phyloP scores from a whole-genome alignment of 441 rosid species.

The Arabidopsis hybrid region DNA sequence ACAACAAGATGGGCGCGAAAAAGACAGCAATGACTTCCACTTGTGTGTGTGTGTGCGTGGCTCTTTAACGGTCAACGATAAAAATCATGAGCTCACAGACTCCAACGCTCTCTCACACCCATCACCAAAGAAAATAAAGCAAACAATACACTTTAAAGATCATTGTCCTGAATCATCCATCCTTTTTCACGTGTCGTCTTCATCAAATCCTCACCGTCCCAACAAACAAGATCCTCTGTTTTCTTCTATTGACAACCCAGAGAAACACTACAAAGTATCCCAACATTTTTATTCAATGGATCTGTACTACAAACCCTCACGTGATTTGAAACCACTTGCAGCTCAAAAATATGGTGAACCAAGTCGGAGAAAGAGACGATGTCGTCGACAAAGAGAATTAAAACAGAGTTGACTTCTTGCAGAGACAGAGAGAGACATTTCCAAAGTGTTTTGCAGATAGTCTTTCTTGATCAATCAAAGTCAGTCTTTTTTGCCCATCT shows the following conservation, averaged over 20 bases:
- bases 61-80: constrained; percentile 46
- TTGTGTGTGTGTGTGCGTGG: constrained; percentile 7
- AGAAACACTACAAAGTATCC: constrained; percentile 38
- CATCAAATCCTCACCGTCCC: constrained; percentile 52
- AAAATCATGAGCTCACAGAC: constrained; percentile 43
- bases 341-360: constrained; percentile 13
- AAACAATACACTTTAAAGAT: constrained; percentile 29
- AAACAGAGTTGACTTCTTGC: constrained; percentile 39
- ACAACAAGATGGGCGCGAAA: constrained; percentile 42
- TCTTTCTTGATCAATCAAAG: constrained; percentile 40
- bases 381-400: constrained; percentile 32
- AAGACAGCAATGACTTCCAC: constrained; percentile 44
- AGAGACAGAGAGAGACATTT: constrained; percentile 8
- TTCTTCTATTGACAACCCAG: constrained; percentile 32
- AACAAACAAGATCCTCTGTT: constrained; percentile 41
- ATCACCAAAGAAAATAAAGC: constrained; percentile 37
- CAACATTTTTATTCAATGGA: constrained; percentile 32
- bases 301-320: constrained; percentile 41
- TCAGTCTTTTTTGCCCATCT: constrained; percentile 5
- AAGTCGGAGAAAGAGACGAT: constrained; percentile 29
- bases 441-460: constrained; percentile 21
- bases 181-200: constrained; percentile 54
- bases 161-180: constrained; percentile 31
- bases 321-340: constrained; percentile 44
- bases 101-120: constrained; percentile 40